Evolutionary conservation across 2,329 filamentous ascomycete genomes (phyloP).

Genomic region (Colletotrichum navitas): DNA sequence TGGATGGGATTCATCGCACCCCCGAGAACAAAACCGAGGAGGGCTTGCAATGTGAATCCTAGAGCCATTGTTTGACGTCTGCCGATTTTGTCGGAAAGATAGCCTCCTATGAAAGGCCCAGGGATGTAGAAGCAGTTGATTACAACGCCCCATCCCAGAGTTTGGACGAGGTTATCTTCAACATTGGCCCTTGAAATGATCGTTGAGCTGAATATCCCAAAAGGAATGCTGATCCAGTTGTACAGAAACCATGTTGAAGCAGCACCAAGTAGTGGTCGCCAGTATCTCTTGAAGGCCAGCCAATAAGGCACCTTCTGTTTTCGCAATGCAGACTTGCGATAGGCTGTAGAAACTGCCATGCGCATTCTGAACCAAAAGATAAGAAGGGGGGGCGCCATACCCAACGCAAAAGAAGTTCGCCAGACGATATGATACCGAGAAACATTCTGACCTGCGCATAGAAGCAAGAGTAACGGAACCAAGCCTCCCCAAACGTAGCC

Average conservation of each 20-base stretch:
- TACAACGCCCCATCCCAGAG: constrained; percentile 59
- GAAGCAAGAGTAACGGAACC: constrained; percentile 63
- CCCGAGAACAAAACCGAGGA: constrained; percentile 64
- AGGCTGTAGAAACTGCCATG: constrained; percentile 64
- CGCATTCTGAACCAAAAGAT: constrained; percentile 67
- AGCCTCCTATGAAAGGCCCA: constrained; percentile 60
- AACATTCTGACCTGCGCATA: constrained; percentile 60
- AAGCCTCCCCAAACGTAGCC: constrained; percentile 64
- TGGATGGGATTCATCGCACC: constrained; percentile 60
- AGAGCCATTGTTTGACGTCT: constrained; percentile 64
- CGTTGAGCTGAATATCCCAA: constrained; percentile 67
- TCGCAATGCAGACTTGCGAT: constrained; percentile 60
- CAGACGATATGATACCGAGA: constrained; percentile 60
- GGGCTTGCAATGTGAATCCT: constrained; percentile 59
- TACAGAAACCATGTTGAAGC: constrained; percentile 65
- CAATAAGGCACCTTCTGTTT: constrained; percentile 61
- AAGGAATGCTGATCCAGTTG: constrained; percentile 67
- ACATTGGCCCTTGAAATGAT: constrained; percentile 60
- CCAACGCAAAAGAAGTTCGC: constrained; percentile 64
- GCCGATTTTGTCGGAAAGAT: constrained; percentile 62
- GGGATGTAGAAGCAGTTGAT: constrained; percentile 66
- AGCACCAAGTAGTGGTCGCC: constrained; percentile 61
- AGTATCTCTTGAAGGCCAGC: constrained; percentile 62
- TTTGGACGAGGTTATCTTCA: constrained; percentile 56
- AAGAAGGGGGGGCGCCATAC: constrained; percentile 61